phyloP scores from a whole-genome alignment of 306 rosid genomes.

The Prunus armeniaca region DNA sequence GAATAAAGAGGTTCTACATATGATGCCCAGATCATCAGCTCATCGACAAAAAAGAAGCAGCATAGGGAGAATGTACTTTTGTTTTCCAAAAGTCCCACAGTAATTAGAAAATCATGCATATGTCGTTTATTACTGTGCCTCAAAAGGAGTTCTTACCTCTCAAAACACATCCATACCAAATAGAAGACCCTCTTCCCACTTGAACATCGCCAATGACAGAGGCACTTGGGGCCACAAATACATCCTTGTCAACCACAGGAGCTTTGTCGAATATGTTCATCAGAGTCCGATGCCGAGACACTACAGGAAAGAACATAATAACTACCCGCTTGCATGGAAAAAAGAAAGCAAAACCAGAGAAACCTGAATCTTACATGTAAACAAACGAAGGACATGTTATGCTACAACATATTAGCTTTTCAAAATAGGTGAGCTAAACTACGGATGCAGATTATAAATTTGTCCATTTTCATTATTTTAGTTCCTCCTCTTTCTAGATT shows the following conservation, averaged over 20 bases:
- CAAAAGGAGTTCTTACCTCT: constrained; percentile 53
- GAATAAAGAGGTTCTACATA: background rate
- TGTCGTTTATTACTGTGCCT: background rate
- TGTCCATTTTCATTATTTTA: background rate
- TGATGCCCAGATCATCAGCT: background rate
- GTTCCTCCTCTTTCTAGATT: background rate
- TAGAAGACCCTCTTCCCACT: constrained; percentile 70
- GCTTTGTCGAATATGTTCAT: constrained; percentile 82
- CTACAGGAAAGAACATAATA: constrained; percentile 30
- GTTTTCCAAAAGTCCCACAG: background rate
- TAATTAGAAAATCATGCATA: background rate
- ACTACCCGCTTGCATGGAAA: background rate
- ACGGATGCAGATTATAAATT: background rate
- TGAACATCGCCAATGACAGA: constrained; percentile 77
- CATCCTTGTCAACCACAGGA: constrained; percentile 75
- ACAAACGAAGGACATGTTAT: background rate
- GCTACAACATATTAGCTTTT: background rate
- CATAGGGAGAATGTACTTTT: background rate
- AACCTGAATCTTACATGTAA: background rate
- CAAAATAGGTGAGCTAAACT: background rate
- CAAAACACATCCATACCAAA: constrained; percentile 96
- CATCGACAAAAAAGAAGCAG: background rate
- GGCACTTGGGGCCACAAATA: constrained; percentile 89
- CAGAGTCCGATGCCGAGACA: constrained; percentile 86
- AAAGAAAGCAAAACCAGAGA: background rate